Base-by-base conservation (phyloP, 208 protist species). In the Crithidia sp. region DNA sequence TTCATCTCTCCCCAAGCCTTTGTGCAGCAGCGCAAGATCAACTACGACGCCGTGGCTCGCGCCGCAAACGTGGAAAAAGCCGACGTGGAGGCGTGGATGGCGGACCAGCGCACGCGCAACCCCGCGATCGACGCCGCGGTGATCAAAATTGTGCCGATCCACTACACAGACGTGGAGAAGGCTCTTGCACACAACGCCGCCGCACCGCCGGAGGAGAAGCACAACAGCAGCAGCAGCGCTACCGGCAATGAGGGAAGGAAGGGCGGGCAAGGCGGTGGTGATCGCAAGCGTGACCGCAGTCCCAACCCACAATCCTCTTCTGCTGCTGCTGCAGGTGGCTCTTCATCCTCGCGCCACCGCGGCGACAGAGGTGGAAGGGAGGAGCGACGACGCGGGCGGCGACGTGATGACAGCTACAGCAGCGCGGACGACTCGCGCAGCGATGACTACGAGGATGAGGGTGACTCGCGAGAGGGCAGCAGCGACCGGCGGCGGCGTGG, bases 1-100 rank as follows among this genome's bases (percentile, higher is more conserved):
- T 87, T 86, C 45, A 83, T 81, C 39, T 70, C 89, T 2, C 89
- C 92, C 28, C 92, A 96, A 66, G 84, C 82, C 10, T 92, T 94
- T 76, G 88, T 81, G 37, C 67, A 77, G 60, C 77, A 93, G 57
- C 83, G 81, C 28, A 60, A 74, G 37, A 60, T 96, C 8, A 77
- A 74, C 16, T 36, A 66, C 17, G 76, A 81, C 16, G 87, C 69
- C n/a, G 79, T 93, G 52, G 84, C 87, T 0, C 63, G 53, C 3
- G 82, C 39, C 13, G 64, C 73, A 5, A 14, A 81, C 2, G 74
- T 72, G 44, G 39, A 50, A 4, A 50, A 82, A 41, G 73, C 70
- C n/a, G 84, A 83, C 41, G 91, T 94, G 56, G 65, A 83, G 76
- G 28, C 10, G 10, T 96, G 91, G 89, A 44, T 91, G 77, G 41